Base-by-base conservation (phyloP, 2,329 filamentous ascomycete genomes). In the Aspergillus transmontanensis region DNA sequence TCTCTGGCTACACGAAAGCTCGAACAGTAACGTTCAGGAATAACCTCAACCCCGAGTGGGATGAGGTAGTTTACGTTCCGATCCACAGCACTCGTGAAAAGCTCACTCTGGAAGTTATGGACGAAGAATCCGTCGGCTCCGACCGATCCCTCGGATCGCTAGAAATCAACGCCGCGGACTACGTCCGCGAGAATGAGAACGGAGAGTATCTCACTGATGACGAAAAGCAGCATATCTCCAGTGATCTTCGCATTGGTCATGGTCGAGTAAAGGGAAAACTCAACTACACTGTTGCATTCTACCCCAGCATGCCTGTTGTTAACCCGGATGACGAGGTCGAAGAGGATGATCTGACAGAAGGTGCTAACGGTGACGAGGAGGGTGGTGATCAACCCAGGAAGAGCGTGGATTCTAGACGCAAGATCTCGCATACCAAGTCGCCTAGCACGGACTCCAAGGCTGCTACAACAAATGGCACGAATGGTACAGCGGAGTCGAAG, bases 11-110 rank as follows among this genome's bases (percentile, higher is more conserved):
- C 61, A 90, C 95, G 75, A 96, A 94, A 78, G 93, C 87, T 11
- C 89, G 94, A 62, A 98, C 95, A 2, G 95, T 99, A 57, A 98
- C 94, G 0, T 97, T 95, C 83, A 89, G 93, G 75, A 99, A 97
- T 80, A 96, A 97, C 66, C 87, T 99, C 62, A 93, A 96, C 75
- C 95, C 95, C 2, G 91, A 95, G 59, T 99, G 92, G 89, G 93
- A 99, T 72, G 95, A 99, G 79, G 89, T 99, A 28, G 86, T 97
- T 26, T 99, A 99, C 74, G 86, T 99, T 0, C 94, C 96, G 1
- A 86, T 99, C 62, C 94, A 97, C 76, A 93, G 90, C 7, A 72
- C 86, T 16, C 90, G 92, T 36, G 95, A 99, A 76, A 93, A 91
- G 73, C 83, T 99, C 34, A 88, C 89, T 1, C 81, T 99, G 21